These are phyloP conservation scores for Diatrype stigma DNA, from an alignment of 2,329 filamentous ascomycete genomes.

Conservation along the genomic window DNA sequence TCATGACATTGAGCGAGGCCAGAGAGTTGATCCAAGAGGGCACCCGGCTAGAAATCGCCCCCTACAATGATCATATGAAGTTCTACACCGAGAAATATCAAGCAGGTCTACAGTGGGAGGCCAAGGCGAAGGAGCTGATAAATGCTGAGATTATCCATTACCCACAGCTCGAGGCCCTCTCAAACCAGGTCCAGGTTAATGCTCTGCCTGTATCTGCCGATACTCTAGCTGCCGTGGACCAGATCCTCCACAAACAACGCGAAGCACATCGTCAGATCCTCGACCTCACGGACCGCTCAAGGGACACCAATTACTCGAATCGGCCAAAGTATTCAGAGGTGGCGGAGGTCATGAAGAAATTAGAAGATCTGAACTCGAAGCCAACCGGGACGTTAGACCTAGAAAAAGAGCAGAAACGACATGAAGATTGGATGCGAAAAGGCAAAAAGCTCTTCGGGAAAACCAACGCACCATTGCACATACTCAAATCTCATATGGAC, in stretches of 20 bases:
- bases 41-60: constrained; percentile 69
- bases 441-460: constrained; percentile 98
- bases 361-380: constrained; percentile 89
- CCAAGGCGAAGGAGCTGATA: constrained; percentile 88
- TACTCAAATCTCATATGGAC: constrained; percentile 90
- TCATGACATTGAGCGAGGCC: constrained; percentile 74
- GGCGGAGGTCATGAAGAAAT: constrained; percentile 79
- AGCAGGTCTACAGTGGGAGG: constrained; percentile 83
- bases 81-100: constrained; percentile 72
- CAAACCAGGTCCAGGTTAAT: constrained; percentile 67
- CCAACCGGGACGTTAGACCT: constrained; percentile 86
- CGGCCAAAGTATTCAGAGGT: constrained; percentile 87
- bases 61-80: constrained; percentile 74
- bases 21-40: constrained; percentile 74
- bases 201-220: constrained; percentile 76
- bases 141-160: constrained; percentile 90
- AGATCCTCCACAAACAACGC: constrained; percentile 90
- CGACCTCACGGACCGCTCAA: constrained; percentile 74
- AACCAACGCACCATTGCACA: constrained; percentile 93
- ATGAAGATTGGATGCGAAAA: constrained; percentile 98
- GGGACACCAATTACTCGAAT: constrained; percentile 68
- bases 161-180: constrained; percentile 87
- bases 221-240: constrained; percentile 78
- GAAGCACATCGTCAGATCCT: constrained; percentile 88
- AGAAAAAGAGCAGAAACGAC: constrained; percentile 88